Conservation (phyloP, 768 basidiomycete genomes). For the Leccinum longicurvipes region DNA sequence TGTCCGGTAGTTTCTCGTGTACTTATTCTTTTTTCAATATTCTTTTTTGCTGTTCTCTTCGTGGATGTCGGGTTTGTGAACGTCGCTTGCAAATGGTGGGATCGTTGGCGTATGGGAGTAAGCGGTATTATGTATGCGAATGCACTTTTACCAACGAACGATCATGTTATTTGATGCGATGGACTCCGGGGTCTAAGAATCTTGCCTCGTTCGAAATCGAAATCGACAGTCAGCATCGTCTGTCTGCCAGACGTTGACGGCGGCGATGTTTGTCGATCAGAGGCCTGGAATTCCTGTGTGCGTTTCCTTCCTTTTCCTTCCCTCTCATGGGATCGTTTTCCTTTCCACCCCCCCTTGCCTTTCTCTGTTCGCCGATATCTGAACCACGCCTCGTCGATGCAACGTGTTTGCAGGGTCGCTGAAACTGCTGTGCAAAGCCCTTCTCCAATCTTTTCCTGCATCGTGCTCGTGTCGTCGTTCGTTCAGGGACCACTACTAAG, state of each 20-base stretch:
- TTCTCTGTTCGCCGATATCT: not conserved
- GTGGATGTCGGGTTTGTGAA: not conserved
- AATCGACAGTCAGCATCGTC: not conserved
- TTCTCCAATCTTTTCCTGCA: not conserved
- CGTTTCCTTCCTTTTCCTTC: not conserved
- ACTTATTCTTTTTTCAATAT: not conserved
- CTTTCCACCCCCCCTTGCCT: not conserved
- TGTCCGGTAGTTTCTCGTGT: not conserved
- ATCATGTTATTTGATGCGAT: not conserved
- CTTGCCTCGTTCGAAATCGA: not conserved
- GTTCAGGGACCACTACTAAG: not conserved
- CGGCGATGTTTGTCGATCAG: not conserved
- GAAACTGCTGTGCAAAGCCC: not conserved
- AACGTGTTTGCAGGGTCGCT: conserved; percentile 22
- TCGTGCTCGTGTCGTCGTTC: not conserved
- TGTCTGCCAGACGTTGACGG: not conserved
- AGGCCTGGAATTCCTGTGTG: not conserved
- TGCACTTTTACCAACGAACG: not conserved
- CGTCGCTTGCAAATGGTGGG: not conserved
- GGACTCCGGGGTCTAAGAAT: no score
- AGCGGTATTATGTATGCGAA: not conserved
- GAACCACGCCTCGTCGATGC: conserved; percentile 23
- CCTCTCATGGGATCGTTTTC: not conserved
- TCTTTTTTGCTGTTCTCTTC: not conserved
- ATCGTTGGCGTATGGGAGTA: not conserved